Base-by-base conservation (phyloP, 495 filamentous ascomycete genomes). In the Annulohypoxylon nitens region DNA sequence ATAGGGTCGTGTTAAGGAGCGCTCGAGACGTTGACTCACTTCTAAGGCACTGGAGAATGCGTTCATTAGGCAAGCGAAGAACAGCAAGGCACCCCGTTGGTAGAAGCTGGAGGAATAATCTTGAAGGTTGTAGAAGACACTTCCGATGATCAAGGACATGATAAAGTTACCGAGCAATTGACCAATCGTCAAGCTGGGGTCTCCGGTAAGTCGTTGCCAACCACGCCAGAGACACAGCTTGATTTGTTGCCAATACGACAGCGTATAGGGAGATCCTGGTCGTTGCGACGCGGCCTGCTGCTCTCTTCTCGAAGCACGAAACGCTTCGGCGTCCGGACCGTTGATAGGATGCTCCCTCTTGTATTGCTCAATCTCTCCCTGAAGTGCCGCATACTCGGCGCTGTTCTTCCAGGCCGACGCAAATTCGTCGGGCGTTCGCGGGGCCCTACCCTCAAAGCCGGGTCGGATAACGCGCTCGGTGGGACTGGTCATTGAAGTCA, bases 1-100 rank as follows among this genome's bases (percentile, higher is more conserved):
- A 66, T 43, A 47, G 1, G 26, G 58, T 2, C 9, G 18, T 33
- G 1, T 11, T 11, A 18, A 18, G 18, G 53, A 36, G 10, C 9
- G 8, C 48, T 45, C 41, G 41, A 11, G 10, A 9, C 3, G 1
- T 20, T 25, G 34, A 33, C 81, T 59, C 66, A 91, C 89, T 78
- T 97, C 94, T 26, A 97, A 82, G 61, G 90, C 85, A 74, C 88
- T 91, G 45, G 90, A 83, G 70, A 97, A 97, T 26, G 93, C 93
- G 78, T 95, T 97, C 80, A 97, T 86, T 39, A 98, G 84, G 76
- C 95, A 90, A 36, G 93, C 90, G 77, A 97, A 97, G 86, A 97
- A 98, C 9, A 98, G 82, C 3, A 97, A 81, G 50, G 91, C 91
- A n/a, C 92, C 93, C 18, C 93, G 88, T 63, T 87, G 85, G 83